Evolutionary conservation across 768 basidiomycete species (phyloP), one percentile per base, ranked within the genome.

Genomic region (Amanita exitialis): DNA sequence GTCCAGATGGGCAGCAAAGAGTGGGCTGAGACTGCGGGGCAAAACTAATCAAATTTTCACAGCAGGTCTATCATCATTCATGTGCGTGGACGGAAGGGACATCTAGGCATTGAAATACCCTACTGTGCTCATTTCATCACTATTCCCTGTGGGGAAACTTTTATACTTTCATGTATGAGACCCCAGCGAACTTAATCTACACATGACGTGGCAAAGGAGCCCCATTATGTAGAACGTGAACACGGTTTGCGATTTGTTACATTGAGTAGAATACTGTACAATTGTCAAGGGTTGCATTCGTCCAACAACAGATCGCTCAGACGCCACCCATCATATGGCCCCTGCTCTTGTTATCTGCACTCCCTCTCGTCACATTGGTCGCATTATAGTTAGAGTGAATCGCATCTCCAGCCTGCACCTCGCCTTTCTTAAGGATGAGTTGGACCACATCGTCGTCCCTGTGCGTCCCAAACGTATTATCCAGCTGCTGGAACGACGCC

Each of bases 1-100:
- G 86, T 90, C 41, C 80, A 91, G 64, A 91, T 91, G 90, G 90
- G 92, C 13, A 92, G 89, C 62, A 84, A 75, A 58, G 87, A 93
- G 57, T 95, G 91, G 91, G 74, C 75, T 3, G 75, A 77, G 59
- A 76, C 69, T 23, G 71, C 75, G 32, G 75, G 76, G 13, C 58
- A 62, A 35, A 23, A 48, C n/a, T 62, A 55, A 37, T 32, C 9
- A 1, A 18, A 41, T 34, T 15, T 43, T 9, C n/a, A 32, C 32
- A 32, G 2, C 16, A 16, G 45, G 20, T 28, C 30, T 20, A 9
- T 18, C 6, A 34, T 7, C 43, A 43, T 23, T 4, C n/a, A n/a
- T n/a, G n/a, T n/a, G 2, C 3, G 6, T 41, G 21, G 15, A 23
- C 25, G 12, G 21, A 25, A 25, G 21, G 21, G 8, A 28, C 28